phyloP scores from a whole-genome alignment of 2,329 filamentous ascomycete species.

The Colletotrichum sp. region DNA sequence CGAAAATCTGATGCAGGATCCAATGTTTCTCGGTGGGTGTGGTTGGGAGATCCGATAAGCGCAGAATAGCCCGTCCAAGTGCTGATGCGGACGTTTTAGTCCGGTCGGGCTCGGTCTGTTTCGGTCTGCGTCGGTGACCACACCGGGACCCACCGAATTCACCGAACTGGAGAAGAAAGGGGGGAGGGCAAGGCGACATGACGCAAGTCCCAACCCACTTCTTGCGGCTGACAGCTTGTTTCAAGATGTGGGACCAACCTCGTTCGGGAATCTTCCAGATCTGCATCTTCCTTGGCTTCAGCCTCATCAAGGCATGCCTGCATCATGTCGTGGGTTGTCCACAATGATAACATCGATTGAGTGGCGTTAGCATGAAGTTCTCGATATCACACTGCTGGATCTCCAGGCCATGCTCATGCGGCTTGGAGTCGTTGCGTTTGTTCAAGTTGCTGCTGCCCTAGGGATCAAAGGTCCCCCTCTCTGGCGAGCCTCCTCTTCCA shows the following conservation, averaged over 20 bases:
- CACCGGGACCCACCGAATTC: neutral
- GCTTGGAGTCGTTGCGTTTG: neutral
- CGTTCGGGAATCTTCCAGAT: neutral
- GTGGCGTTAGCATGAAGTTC: neutral
- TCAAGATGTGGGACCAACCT: neutral
- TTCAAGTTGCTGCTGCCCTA: neutral
- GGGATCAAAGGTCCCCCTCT: neutral
- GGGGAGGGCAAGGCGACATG: neutral
- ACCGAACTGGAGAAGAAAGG: neutral
- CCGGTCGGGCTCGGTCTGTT: neutral
- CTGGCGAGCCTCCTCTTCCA: neutral
- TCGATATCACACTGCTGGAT: neutral
- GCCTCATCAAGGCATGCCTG: neutral
- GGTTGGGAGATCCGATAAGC: neutral
- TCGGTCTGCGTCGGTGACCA: neutral
- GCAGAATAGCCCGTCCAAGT: neutral
- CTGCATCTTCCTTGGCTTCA: neutral
- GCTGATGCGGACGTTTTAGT: neutral
- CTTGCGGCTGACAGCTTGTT: neutral
- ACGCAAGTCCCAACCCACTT: neutral
- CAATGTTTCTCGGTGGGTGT: neutral
- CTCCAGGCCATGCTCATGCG: neutral
- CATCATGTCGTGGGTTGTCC: neutral
- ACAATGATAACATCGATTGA: neutral
- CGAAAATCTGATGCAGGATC: neutral